Evolutionary conservation across 495 filamentous ascomycete species (phyloP).

Genomic region (Jackrogersella minutella): DNA sequence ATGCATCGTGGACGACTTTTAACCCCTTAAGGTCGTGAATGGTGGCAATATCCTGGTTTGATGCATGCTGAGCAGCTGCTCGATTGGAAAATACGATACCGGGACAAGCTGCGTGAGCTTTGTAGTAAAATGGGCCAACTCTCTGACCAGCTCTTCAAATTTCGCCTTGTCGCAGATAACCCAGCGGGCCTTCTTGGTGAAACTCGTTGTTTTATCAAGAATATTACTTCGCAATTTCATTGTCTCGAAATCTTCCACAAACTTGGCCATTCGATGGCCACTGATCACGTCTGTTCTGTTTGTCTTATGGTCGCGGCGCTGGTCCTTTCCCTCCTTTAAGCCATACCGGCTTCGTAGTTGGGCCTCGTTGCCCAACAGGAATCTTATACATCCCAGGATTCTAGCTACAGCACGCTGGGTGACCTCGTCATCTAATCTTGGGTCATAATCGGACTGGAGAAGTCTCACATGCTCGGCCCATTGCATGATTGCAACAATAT

Average conservation of each 20-base stretch:
- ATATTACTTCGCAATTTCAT: not conserved
- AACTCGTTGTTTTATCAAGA: not conserved
- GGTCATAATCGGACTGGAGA: conserved; percentile 19
- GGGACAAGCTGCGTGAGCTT: conserved; percentile 41
- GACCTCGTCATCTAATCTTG: not conserved
- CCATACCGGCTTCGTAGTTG: conserved; percentile 4
- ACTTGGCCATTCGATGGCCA: conserved; percentile 1
- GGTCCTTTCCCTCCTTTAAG: not conserved
- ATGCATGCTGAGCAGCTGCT: not conserved
- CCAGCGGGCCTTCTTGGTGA: conserved; percentile 28
- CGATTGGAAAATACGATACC: not conserved
- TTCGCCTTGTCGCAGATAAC: conserved; percentile 38
- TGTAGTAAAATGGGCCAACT: conserved; percentile 35
- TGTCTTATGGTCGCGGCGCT: not conserved
- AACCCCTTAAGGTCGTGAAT: not conserved
- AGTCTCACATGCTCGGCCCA: conserved; percentile 7
- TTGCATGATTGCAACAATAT: conserved; percentile 44
- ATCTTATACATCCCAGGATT: conserved; percentile 2
- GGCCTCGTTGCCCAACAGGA: conserved; percentile 3
- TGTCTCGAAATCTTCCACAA: conserved; percentile 14
- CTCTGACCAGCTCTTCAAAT: conserved; percentile 32
- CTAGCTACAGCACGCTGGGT: not conserved
- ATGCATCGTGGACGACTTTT: conserved; percentile 5
- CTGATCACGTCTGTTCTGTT: not conserved
- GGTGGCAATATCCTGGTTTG: not conserved